Base-by-base conservation (phyloP, 345 rosid genomes). In the Clausena lansium region DNA sequence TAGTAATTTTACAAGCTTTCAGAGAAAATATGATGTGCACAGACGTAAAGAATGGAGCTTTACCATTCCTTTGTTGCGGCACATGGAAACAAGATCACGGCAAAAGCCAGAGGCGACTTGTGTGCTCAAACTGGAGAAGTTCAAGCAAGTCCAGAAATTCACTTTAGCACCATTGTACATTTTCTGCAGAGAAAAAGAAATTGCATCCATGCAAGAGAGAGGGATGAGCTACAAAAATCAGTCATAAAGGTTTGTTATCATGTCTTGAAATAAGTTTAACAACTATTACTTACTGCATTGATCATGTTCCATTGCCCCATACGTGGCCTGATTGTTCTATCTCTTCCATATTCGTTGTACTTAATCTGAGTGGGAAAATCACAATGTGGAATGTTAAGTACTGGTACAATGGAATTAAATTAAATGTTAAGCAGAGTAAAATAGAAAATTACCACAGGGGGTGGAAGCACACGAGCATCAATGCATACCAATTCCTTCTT, bases 251-350 rank as follows among this genome's bases (percentile, higher is more conserved):
- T 47, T 70, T 70, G 32, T 60, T 60, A 50, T 52, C 19, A 30
- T 71, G 63, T 22, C 13, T 22, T 22, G 20, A 71, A 55, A 32
- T 32, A 22, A 54, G 75, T n/a, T 47, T 57, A 69, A 7, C 27
- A 20, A 27, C 17, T 71, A 71, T 32, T 70, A 17, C 68, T 25
- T 59, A 93, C 98, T 92, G 83, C 87, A 59, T 89, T 76, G 0
- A 86, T 91, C 97, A 95, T 94, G 57, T 91, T 94, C 98, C 98
- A 93, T 28, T 81, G 85, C 19, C 97, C 97, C 9, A 59, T 9
- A 0, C 10, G n/a, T 3, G 97, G 98, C 72, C 80, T 79, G 59
- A 88, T 92, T 19, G 25, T 76, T 20, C 65, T 6, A 45, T 91
- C 91, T 52, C 38, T 71, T 11, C 97, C 94, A 39, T 79, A 74